These are phyloP conservation scores for Corymbia maculata DNA, from an alignment of 345 rosid species.

Conservation along the genomic window DNA sequence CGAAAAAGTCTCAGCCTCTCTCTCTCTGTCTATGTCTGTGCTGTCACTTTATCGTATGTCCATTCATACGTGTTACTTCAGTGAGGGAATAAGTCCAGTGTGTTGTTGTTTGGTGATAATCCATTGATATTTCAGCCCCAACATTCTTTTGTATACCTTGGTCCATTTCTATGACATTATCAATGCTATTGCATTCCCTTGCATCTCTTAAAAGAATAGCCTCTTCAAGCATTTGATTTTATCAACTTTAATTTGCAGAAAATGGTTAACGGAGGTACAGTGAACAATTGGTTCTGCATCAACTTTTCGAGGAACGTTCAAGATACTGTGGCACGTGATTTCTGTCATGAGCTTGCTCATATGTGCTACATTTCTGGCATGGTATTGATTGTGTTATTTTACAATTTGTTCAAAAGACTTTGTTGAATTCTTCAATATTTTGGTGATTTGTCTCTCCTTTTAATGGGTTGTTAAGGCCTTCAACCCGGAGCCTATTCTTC, in stretches of 20 bases:
- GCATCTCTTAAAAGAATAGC: not conserved
- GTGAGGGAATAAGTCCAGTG: not conserved
- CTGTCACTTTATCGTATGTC: not conserved
- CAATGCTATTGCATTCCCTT: not conserved
- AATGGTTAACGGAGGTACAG: constrained; percentile 98
- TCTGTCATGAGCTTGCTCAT: constrained; percentile 88
- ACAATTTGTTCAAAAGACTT: not conserved
- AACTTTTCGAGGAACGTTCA: constrained; percentile 81
- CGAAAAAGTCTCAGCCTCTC: not conserved
- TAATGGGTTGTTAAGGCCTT: constrained; percentile 36
- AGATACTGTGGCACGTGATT: constrained; percentile 60
- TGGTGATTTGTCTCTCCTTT: not conserved
- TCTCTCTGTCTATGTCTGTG: not conserved
- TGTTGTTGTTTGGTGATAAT: not conserved
- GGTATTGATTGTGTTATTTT: constrained; percentile 28
- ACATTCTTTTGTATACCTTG: not conserved
- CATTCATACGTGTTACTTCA: not conserved
- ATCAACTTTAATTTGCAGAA: constrained; percentile 35
- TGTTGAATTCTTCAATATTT: not conserved
- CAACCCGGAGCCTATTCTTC: constrained; percentile 70
- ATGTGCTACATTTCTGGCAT: constrained; percentile 93
- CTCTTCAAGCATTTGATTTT: not conserved
- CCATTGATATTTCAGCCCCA: not conserved
- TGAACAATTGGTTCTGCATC: constrained; percentile 83
- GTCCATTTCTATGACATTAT: not conserved